Evolutionary conservation across 495 filamentous ascomycete species (phyloP), one percentile per base, ranked within the genome.

Genomic region (Lophiotrema nucula): DNA sequence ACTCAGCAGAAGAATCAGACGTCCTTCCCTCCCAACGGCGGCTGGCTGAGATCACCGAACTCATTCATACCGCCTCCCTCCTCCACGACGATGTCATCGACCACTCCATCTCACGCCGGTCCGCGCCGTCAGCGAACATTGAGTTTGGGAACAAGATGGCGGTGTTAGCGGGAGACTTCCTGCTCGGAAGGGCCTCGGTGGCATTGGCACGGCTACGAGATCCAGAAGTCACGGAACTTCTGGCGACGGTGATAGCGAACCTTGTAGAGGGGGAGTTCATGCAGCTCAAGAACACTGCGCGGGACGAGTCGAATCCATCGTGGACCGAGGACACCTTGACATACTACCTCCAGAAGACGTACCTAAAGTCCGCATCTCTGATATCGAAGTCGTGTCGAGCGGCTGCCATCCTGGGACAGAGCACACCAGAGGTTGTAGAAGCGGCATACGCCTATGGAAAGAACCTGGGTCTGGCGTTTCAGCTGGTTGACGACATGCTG

Each of bases 111-210:
- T 85, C 89, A 0, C 83, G 93, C 27, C 85, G 93, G 28, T 89
- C 88, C 4, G 81, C 83, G 24, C 89, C 88, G 23, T 95, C 89
- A 3, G 95, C 93, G 12, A 98, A 97, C 66, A 79, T 89, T 48
- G 88, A 88, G 47, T 97, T 96, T 60, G 93, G 93, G 46, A 98
- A 98, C 75, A 98, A 98, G 74, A 96, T 97, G 89, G 92, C 95
- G 4, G 92, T 98, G 1, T 74, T 98, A 56, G 93, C 93, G 0
- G 93, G 93, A 15, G 93, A 98, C 70, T 98, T 97, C 67, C 79
- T 98, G 38, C 78, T 98, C 13, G 91, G 93, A 1, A 81, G 93
- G 26, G 93, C 93, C 1, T 97, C 95, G 0, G 92, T 97, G 15
- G 92, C 92, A 22, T 77, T 98, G 28, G 93, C 93, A 8, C 85